These are phyloP conservation scores for Chaetomium cochliodes DNA, from an alignment of 495 filamentous ascomycete species.

Conservation along the genomic window DNA sequence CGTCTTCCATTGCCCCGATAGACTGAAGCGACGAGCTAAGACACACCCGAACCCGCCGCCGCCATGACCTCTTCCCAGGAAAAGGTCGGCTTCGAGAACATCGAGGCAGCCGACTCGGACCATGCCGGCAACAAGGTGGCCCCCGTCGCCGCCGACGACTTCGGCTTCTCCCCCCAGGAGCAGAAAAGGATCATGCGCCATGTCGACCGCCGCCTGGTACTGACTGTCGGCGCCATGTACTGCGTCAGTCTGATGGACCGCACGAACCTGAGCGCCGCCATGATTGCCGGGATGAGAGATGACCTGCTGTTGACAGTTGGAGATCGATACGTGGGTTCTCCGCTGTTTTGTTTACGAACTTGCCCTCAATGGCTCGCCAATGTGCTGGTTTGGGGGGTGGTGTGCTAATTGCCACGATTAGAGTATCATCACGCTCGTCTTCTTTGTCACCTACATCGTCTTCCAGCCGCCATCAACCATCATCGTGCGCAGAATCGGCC, in stretches of 20 bases:
- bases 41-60: neutral
- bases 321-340: conserved; percentile 36
- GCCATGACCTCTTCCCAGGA: conserved; percentile 20
- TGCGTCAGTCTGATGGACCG: conserved; percentile 67
- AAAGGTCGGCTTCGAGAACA: conserved; percentile 21
- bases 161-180: conserved; percentile 39
- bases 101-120: conserved; percentile 22
- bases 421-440: conserved; percentile 60
- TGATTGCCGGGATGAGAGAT: conserved; percentile 60
- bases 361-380: neutral
- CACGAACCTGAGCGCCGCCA: conserved; percentile 63
- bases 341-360: neutral
- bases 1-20: neutral
- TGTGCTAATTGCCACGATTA: conserved; percentile 27
- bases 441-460: conserved; percentile 65
- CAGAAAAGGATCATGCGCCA: conserved; percentile 54
- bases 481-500: conserved; percentile 60
- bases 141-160: conserved; percentile 26
- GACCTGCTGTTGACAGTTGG: conserved; percentile 49
- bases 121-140: conserved; percentile 3
- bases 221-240: conserved; percentile 64
- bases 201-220: conserved; percentile 62
- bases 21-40: neutral
- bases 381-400: neutral
- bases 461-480: conserved; percentile 61